Evolutionary conservation across 2,329 filamentous ascomycete genomes (phyloP).

Genomic region (Fusarium cicatricum): DNA sequence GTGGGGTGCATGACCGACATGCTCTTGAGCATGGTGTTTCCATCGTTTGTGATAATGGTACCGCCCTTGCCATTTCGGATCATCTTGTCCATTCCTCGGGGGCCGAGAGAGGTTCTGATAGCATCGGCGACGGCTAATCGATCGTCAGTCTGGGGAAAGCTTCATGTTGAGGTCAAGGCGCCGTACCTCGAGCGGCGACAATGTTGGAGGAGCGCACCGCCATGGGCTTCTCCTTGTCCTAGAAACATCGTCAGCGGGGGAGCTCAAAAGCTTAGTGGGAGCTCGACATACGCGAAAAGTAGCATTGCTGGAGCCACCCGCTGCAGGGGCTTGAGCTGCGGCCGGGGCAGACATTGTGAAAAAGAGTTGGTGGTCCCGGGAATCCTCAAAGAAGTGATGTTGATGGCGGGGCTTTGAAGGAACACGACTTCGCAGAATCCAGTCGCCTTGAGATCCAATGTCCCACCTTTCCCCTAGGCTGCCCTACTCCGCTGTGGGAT

Average conservation of each 20-base stretch:
- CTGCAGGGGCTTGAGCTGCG: constrained; percentile 42
- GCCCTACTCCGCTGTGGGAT: constrained; percentile 49
- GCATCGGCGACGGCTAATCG: constrained; percentile 89
- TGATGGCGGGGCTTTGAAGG: constrained; percentile 46
- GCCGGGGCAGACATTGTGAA: constrained; percentile 56
- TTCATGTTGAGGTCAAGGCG: constrained; percentile 1
- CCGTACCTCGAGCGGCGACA: constrained; percentile 88
- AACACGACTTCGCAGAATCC: constrained; percentile 43
- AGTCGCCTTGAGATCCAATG: constrained; percentile 45
- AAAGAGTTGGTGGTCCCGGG: constrained; percentile 37
- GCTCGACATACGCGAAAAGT: constrained; percentile 63
- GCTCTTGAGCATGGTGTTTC: constrained; percentile 98
- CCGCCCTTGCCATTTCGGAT: constrained; percentile 96
- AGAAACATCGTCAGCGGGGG: constrained; percentile 48
- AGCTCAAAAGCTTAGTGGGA: constrained; percentile 46
- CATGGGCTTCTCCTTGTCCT: constrained; percentile 98
- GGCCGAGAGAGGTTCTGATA: constrained; percentile 94
- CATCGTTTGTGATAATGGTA: constrained; percentile 99
- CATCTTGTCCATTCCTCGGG: constrained; percentile 99
- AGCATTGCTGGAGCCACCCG: constrained; percentile 57
- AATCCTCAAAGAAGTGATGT: constrained; percentile 41
- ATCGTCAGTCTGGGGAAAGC: constrained; percentile 24
- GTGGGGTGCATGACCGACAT: constrained; percentile 99
- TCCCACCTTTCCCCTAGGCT: constrained; percentile 48
- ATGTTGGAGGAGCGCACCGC: constrained; percentile 97